These are phyloP conservation scores for Leccinum broughii DNA, from an alignment of 768 basidiomycete species.

Conservation along the genomic window DNA sequence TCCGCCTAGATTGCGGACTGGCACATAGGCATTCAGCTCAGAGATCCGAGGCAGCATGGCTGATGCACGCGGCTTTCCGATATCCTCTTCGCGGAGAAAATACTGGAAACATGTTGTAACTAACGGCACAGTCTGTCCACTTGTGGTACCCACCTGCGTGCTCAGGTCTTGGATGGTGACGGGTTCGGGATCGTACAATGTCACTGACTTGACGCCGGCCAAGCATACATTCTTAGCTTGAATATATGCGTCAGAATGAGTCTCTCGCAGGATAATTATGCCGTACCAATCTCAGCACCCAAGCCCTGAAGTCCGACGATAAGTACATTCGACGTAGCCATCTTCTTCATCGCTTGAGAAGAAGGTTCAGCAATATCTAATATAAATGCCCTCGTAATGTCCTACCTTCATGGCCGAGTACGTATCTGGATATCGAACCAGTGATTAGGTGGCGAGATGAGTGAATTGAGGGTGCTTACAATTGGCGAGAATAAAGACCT, in stretches of 20 bases:
- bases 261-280: conserved; percentile 1
- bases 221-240: conserved; percentile 89
- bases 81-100: conserved; percentile 84
- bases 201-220: conserved; percentile 97
- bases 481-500: conserved; percentile 89
- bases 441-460: conserved; percentile 17
- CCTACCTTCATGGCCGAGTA: conserved; percentile 93
- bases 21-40: conserved; percentile 95
- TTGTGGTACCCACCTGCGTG: conserved; percentile 65
- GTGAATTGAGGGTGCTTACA: conserved; percentile 53
- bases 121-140: not conserved
- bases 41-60: conserved; percentile 87
- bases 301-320: conserved; percentile 90
- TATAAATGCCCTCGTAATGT: not conserved
- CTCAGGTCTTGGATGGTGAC: conserved; percentile 89
- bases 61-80: conserved; percentile 85
- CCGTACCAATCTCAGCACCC: conserved; percentile 90
- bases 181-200: conserved; percentile 90
- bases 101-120: conserved; percentile 55
- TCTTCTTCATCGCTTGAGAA: conserved; percentile 92
- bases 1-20: conserved; percentile 85
- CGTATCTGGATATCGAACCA: conserved; percentile 61
- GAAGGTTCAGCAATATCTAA: conserved; percentile 18
- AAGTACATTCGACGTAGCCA: conserved; percentile 95
- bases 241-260: conserved; percentile 20